Conservation (phyloP, 2,329 filamentous ascomycete genomes). For the Hymenoscyphus fructigenus region DNA sequence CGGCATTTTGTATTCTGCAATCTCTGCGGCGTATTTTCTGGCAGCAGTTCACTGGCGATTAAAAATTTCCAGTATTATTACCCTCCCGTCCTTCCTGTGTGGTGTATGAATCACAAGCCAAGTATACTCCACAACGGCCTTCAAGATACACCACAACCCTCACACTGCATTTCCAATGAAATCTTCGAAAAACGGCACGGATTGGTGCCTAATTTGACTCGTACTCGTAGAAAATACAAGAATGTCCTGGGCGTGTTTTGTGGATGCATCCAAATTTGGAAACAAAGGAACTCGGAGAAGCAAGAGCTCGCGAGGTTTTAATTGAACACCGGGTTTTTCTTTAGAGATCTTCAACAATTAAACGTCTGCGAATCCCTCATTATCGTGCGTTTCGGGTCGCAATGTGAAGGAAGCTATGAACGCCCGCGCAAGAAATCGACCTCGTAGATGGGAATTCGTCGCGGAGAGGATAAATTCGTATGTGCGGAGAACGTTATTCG, state of each 20-base stretch:
- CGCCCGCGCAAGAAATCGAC: background rate
- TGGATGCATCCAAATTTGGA: background rate
- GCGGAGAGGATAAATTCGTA: background rate
- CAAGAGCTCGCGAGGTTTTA: background rate
- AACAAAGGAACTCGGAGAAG: background rate
- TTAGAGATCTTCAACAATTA: background rate
- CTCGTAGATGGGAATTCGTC: background rate
- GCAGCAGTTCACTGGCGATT: background rate
- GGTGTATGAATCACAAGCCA: background rate
- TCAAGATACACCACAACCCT: background rate
- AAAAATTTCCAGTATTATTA: background rate
- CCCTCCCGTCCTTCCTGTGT: background rate
- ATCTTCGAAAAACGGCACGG: background rate
- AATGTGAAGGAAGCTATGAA: background rate
- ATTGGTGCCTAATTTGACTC: background rate
- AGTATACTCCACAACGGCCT: background rate
- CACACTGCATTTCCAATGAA: background rate
- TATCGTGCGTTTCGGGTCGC: background rate
- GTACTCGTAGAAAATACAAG: background rate
- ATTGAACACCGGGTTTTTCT: background rate
- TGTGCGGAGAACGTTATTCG: background rate
- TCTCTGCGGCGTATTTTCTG: background rate
- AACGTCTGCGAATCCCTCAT: background rate
- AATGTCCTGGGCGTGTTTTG: background rate
- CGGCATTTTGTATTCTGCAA: constrained; percentile 30